Evolutionary conservation across 768 basidiomycete species (phyloP), one percentile per base, ranked within the genome.

Genomic region (Amanita pallidorosea): DNA sequence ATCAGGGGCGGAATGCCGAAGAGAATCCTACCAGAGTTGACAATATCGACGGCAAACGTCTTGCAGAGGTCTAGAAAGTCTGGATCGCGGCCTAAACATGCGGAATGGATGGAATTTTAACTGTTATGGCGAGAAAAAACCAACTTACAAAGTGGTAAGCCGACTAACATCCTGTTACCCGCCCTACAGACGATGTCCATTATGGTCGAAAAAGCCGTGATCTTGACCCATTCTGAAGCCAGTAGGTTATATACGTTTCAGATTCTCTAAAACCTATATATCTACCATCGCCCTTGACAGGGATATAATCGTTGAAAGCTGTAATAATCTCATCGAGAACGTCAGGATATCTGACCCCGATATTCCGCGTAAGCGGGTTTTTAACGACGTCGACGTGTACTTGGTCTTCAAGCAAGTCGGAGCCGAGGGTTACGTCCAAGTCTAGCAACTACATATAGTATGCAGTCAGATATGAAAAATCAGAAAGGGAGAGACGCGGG

Each of bases 361-460:
- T 58, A 54, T 65, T 66, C 13, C 60, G 59, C 20, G 58, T 66
- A 51, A 66, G 55, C 1, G 55, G 49, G 12, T 54, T 56, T 20
- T 62, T 59, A 20, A 67, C 57, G 25, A 62, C 57, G 29, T 58
- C 55, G 13, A 61, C 43, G 51, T 65, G 57, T 15, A 62, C 31
- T 61, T 9, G 60, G 58, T 49, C 61, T 54, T 27, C 33, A n/a
- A 51, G 55, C 6, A 62, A 54, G 37, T 61, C 56, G 0, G 51
- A 42, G 7, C 66, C 67, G 18, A 73, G 48, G 0, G 67, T 71
- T 34, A 68, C 65, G 13, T 70, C 60, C 9, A 61, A 51, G 55
- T 70, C 65, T 25, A 69, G 46, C 17, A 56, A 49, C 63, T 68
- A 47, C 11, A 13, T 37, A 20, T 18, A 5, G n/a, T 33, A 27